Evolutionary conservation across 257 asterid species (phyloP), one percentile per base, ranked within the genome.

Genomic region (Plantago elongata): DNA sequence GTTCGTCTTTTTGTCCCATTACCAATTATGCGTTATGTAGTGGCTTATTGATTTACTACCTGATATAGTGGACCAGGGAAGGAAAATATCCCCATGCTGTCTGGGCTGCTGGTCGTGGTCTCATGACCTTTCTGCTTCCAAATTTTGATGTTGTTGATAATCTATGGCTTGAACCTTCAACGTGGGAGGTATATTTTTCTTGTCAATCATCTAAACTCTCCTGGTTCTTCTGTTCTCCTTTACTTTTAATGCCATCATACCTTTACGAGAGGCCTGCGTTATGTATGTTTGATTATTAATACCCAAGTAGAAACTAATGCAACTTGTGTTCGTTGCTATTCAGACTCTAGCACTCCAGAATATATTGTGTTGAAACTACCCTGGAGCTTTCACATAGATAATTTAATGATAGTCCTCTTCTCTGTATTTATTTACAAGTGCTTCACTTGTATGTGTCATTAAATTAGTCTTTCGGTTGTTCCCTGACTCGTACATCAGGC

Each of bases 61-160:
- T 76, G 13, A 27, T 64, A 56, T 63, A 92, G 98, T 92, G 96
- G 99, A 84, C 84, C 57, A 75, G 84, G 83, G 97, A 92, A 75
- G 74, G 94, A 58, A 89, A 86, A 77, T 76, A 67, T 55, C 96
- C 99, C 37, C 99, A 92, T 74, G 96, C 99, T 60, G 89, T 92
- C 69, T 92, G 99, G 99, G 97, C 99, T 73, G 89, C 96, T 68
- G 99, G 99, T 69, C 97, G 99, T 65, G 85, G 97, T 73, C 91
- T 92, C 43, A 72, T 89, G 69, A 95, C 99, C 67, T 79, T 75
- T 75, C 86, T 92, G 42, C 77, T 92, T 65, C 99, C 99, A 48
- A 84, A 86, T 75, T 92, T 86, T 69, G 96, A 92, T 75, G 76
- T 47, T 72, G 95, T 89, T 74, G 87, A 92, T 65, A 84, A 84